These are phyloP conservation scores for Tetramitus jugosus DNA, from an alignment of 208 protist species.

Conservation along the genomic window DNA sequence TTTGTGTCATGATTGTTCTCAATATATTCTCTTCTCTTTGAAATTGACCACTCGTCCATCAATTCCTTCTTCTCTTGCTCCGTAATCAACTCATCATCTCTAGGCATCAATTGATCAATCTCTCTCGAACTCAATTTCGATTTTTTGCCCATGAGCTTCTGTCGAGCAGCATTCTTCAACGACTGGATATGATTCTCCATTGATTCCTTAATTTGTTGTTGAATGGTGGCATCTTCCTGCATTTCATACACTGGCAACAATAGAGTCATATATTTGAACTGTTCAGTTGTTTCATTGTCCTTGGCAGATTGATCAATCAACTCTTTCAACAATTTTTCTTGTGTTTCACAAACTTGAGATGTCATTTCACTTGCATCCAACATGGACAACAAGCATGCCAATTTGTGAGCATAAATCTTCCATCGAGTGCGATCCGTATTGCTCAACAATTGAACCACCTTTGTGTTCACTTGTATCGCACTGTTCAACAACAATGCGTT, in stretches of 20 bases:
- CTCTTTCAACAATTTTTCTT: background rate
- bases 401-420: background rate
- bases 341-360: background rate
- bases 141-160: too few relatives aligned
- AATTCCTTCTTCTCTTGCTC: background rate
- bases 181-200: background rate
- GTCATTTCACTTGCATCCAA: background rate
- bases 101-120: background rate
- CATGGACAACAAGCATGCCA: background rate
- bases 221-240: background rate
- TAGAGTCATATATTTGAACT: slow-evolving; percentile 1
- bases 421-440: background rate
- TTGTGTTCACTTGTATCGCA: background rate
- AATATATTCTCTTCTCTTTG: background rate
- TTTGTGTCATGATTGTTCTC: background rate
- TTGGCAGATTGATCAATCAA: background rate
- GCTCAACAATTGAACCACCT: background rate
- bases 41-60: background rate
- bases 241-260: background rate
- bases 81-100: background rate
- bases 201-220: background rate
- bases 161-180: background rate
- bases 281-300: background rate
- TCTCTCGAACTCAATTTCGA: background rate
- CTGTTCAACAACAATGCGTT: background rate